Evolutionary conservation across 164 flowering plant genomes (phyloP), one percentile per base, ranked within the genome.

Genomic region (Santalum album): DNA sequence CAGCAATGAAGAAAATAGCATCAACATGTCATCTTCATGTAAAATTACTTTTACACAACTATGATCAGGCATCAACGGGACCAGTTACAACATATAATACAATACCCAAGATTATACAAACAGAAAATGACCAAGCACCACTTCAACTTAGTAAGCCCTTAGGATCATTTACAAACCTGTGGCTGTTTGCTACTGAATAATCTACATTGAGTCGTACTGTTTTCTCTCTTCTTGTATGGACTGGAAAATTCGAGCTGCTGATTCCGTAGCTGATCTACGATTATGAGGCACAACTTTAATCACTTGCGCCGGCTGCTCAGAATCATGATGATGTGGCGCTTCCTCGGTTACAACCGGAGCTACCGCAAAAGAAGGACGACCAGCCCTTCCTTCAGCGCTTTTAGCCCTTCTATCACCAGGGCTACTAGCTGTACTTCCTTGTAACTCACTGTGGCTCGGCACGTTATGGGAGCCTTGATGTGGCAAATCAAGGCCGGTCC

Each of bases 271-370:
- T 32, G 78, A 69, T 65, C 74, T 71, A 5, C 74, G 75, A 62
- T 83, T 85, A 55, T 76, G 94, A 23, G 96, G 97, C 38, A 85
- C 89, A 57, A 87, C 97, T 65, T 59, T 84, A 56, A 91, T 91
- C 23, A 76, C 96, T 24, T 71, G 74, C 0, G 74, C 52, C 42
- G 72, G 77, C 53, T 52, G 79, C 25, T 71, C 73, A 2, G 27
- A 62, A 40, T 44, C 35, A 49, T 56, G 71, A 22, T 53, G 53
- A 15, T 50, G 49, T 23, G 15, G 62, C 1, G 57, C 66, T 0
- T 62, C 35, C 25, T 24, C 36, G 12, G 64, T 67, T 10, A 16
- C 20, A 5, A 63, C 61, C 16, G 81, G 69, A 40, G 71, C 64
- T 16, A 56, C 63, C 22, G 87, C 81, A 55, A 79, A 79, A 35